A percentile compares a stretch with the other conserved stretches of the same genome.
Evolutionary conservation across 1,284 basidiomycete genomes (phyloP).

Genomic region (Trichosporon inkin): DNA sequence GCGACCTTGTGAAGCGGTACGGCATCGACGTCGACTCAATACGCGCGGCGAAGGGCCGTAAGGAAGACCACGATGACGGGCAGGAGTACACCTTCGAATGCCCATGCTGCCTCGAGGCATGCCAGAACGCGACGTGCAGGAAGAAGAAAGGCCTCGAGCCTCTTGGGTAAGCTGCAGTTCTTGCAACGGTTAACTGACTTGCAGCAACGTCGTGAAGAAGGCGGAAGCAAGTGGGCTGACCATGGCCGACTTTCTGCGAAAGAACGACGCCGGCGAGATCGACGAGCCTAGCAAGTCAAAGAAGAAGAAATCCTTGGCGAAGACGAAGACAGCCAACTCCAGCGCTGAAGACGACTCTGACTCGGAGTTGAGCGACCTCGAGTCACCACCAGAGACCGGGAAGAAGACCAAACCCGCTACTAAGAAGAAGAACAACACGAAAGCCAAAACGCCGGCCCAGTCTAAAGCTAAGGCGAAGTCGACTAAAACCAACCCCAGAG

Average conservation of each 20-base stretch:
- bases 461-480: background rate
- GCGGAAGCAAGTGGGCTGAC: slow-evolving; percentile 15
- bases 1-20: slow-evolving; percentile 32
- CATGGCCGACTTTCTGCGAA: slow-evolving; percentile 14
- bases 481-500: background rate
- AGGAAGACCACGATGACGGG: slow-evolving; percentile 15
- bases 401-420: slow-evolving; percentile 10
- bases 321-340: background rate
- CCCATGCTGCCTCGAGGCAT: slow-evolving; percentile 34
- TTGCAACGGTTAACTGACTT: background rate
- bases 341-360: slow-evolving; percentile 3
- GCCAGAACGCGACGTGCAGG: slow-evolving; percentile 34
- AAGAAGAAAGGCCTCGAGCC: slow-evolving; percentile 34
- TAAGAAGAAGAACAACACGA: slow-evolving; percentile 13
- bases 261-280: slow-evolving; percentile 9
- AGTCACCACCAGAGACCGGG: slow-evolving; percentile 8
- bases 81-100: slow-evolving; percentile 28
- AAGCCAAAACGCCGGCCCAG: background rate
- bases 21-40: slow-evolving; percentile 18
- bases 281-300: background rate
- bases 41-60: slow-evolving; percentile 10
- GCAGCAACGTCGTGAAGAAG: slow-evolving; percentile 22
- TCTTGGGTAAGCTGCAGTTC: slow-evolving; percentile 12
- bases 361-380: slow-evolving; percentile 19
- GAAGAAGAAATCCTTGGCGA: background rate